Percentiles rank a stretch among this genome's conserved stretches.
Evolutionary conservation across 2,329 filamentous ascomycete species (phyloP).

Genomic region (Malbranchea zuffiana): DNA sequence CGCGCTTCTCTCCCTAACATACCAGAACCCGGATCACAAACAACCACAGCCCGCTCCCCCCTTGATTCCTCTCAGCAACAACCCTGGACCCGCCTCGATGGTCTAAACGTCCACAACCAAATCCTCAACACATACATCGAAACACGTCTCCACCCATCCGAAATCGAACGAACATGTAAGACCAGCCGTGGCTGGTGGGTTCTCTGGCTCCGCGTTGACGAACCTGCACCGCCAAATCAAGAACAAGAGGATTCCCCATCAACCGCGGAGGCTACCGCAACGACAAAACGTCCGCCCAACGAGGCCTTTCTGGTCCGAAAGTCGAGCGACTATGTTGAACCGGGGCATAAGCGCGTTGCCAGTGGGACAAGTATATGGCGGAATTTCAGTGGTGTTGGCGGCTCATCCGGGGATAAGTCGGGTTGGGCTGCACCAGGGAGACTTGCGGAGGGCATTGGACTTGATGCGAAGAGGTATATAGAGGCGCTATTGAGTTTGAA

Average conservation of each 20-base stretch:
- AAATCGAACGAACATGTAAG: slow-evolving; percentile 52
- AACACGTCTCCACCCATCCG: slow-evolving; percentile 37
- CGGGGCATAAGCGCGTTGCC: slow-evolving; percentile 24
- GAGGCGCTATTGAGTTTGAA: slow-evolving; percentile 37
- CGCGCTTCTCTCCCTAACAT: slow-evolving; percentile 56
- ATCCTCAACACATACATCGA: slow-evolving; percentile 47
- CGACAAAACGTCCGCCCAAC: slow-evolving; percentile 14
- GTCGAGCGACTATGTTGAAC: slow-evolving; percentile 31
- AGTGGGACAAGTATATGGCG: slow-evolving; percentile 22
- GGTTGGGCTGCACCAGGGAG: slow-evolving; percentile 24
- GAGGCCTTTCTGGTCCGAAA: slow-evolving; percentile 39
- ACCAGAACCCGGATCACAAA: slow-evolving; percentile 40
- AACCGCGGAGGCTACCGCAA: slow-evolving; percentile 7
- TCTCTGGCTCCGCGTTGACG: slow-evolving; percentile 48
- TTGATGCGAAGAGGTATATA: slow-evolving; percentile 39
- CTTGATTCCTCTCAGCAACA: slow-evolving; percentile 10
- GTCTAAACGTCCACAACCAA: slow-evolving; percentile 51
- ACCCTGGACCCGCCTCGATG: slow-evolving; percentile 46
- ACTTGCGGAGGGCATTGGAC: slow-evolving; percentile 35
- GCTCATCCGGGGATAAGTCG: slow-evolving; percentile 17
- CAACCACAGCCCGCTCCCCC: slow-evolving; percentile 9
- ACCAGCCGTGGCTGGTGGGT: slow-evolving; percentile 58
- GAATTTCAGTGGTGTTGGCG: slow-evolving; percentile 32
- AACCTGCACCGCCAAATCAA: slow-evolving; percentile 9
- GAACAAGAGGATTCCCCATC: slow-evolving; percentile 9